Evolutionary conservation across 441 rosid species (phyloP).

Genomic region (Pelargonium myrrhifolium): DNA sequence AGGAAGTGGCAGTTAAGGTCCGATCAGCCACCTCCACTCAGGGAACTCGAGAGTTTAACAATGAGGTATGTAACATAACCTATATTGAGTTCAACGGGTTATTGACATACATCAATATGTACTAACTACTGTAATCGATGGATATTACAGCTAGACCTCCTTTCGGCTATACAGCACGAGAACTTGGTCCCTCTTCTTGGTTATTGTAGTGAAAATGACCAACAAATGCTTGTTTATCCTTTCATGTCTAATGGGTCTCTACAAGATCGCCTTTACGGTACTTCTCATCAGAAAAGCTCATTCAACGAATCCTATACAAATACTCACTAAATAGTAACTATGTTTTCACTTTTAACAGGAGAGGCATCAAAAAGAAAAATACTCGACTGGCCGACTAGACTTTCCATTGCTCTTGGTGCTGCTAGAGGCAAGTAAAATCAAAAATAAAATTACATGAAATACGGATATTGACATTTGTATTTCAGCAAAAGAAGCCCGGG

Average conservation of each 20-base stretch:
- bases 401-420: slow-evolving; percentile 67
- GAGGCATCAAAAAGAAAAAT: slow-evolving; percentile 60
- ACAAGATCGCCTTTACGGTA: slow-evolving; percentile 76
- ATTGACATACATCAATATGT: neutral
- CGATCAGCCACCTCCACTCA: slow-evolving; percentile 69
- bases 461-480: neutral
- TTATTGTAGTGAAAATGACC: slow-evolving; percentile 59
- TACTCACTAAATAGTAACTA: neutral
- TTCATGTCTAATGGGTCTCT: slow-evolving; percentile 79
- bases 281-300: slow-evolving; percentile 6
- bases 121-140: slow-evolving; percentile 17
- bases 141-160: slow-evolving; percentile 50
- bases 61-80: slow-evolving; percentile 41
- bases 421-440: slow-evolving; percentile 48
- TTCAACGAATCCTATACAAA: neutral
- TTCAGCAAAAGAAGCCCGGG: too few species aligned
- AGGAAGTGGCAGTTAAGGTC: slow-evolving; percentile 78
- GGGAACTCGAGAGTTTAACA: slow-evolving; percentile 68
- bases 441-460: neutral
- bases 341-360: slow-evolving; percentile 31
- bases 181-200: slow-evolving; percentile 72
- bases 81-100: neutral
- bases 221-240: slow-evolving; percentile 68
- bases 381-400: slow-evolving; percentile 74
- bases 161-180: slow-evolving; percentile 57